Evolutionary conservation across 228 moss, liverwort and hornwort species (phyloP).

Genomic region (Sphagnum magellanicum): DNA sequence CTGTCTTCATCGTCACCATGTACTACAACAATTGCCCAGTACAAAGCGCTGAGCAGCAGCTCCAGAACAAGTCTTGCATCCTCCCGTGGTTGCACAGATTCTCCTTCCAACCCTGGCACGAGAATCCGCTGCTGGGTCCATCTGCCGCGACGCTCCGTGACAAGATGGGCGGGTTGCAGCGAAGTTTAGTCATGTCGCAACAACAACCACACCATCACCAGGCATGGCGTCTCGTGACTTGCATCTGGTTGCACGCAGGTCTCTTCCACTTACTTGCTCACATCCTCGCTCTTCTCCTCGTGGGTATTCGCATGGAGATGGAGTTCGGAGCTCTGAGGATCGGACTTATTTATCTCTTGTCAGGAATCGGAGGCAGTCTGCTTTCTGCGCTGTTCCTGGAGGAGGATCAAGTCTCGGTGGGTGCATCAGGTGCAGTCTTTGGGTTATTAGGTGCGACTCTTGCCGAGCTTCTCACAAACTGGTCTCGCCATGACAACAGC

Average conservation of each 20-base stretch:
- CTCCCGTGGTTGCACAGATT: slow-evolving; percentile 39
- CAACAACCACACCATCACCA: slow-evolving; percentile 10
- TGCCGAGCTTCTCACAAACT: slow-evolving; percentile 52
- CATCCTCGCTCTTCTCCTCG: slow-evolving; percentile 46
- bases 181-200: slow-evolving; percentile 32
- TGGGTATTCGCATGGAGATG: slow-evolving; percentile 74
- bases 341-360: slow-evolving; percentile 39
- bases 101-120: slow-evolving; percentile 59
- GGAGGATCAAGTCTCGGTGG: slow-evolving; percentile 51
- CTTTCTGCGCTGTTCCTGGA: slow-evolving; percentile 61
- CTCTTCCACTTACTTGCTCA: slow-evolving; percentile 78
- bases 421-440: slow-evolving; percentile 75
- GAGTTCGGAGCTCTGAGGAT: slow-evolving; percentile 75
- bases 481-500: slow-evolving; percentile 29
- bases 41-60: neutral
- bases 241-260: slow-evolving; percentile 79
- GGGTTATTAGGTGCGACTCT: slow-evolving; percentile 75
- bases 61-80: slow-evolving; percentile 19
- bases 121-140: slow-evolving; percentile 81
- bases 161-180: slow-evolving; percentile 55
- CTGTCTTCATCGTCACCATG: neutral
- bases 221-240: slow-evolving; percentile 76
- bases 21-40: neutral
- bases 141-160: slow-evolving; percentile 47
- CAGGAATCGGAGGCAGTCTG: slow-evolving; percentile 73